Evolutionary conservation across 2,329 filamentous ascomycete species (phyloP), one percentile per base, ranked within the genome.

Genomic region (Drechslera avenae): DNA sequence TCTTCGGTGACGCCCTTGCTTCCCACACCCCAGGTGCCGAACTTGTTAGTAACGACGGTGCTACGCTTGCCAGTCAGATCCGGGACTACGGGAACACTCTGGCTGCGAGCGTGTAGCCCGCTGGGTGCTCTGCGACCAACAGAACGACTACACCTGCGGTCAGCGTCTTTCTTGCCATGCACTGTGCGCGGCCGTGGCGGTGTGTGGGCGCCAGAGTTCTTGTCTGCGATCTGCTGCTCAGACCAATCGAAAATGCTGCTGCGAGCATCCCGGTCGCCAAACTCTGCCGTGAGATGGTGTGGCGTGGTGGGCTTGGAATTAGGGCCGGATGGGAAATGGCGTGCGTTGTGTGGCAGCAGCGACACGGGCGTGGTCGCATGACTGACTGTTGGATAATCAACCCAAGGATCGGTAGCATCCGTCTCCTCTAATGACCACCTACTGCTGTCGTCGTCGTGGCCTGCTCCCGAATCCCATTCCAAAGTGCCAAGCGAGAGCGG

Each of bases 231-330:
- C 19, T 82, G 74, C 12, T 86, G 81, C 69, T 92, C 89, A 39
- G 86, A 85, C 88, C 88, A 91, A 70, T 92, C 89, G 62, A 92
- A 92, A 3, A 92, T 77, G 59, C 82, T 91, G 70, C 87, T 89
- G 54, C 77, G 80, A 37, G 73, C 73, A 51, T 74, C 76, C 56
- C 66, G 71, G 54, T 80, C 73, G 56, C 65, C 53, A 62, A 73
- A 58, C 30, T 73, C 69, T 41, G 64, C 57, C 40, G 59, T 62
- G 44, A 71, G 63, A 46, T 74, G 71, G 39, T 73, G 68, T 47
- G 75, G 73, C 28, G 75, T 76, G 7, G 71, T 64, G 42, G 64
- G 61, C 62, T 70, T 70, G 5, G 76, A 74, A 32, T 62, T 69
- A 19, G 72, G 66, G 28, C 57, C 64, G 5, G 66, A 56, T 54